Evolutionary conservation across 371 early-diverging fungal genomes (phyloP), one percentile per base, ranked within the genome.

Genomic region (Umbelopsis sp.): DNA sequence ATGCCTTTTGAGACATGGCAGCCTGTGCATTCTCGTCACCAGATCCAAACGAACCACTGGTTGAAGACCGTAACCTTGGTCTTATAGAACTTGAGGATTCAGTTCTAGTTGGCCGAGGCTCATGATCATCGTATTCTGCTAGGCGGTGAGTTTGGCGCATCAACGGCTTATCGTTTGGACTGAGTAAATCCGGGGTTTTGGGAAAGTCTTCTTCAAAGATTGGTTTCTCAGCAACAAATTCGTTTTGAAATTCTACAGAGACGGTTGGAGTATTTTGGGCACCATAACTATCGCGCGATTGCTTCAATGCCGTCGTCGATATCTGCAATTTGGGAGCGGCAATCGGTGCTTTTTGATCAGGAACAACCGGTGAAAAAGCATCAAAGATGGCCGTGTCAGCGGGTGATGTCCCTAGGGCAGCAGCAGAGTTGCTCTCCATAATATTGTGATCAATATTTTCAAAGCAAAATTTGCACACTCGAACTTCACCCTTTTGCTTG

Each of bases 381-480:
- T 62, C 25, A 38, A 53, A 44, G 44, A 62, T 53, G 35, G 67
- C 38, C 32, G 53, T 11, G 8, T 57, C 57, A 16, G 29, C 57
- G 1, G 35, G 35, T 29, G 29, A 18, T 29, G 57, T 25, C 16
- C 35, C 57, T 2, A 57, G 12, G 3, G 35, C 22, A 16, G 29
- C n/a, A 35, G 35, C 37, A 35, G 57, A 57, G 18, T 57, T 29
- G 35, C 29, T 57, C 7, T 57, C 57, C 18, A 57, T 29, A 35
- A 35, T 57, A 9, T 57, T 29, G 12, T 29, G 18, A 37, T 57
- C 57, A 35, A 57, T 18, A 18, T 57, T 57, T n/a, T 75, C 45
- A 81, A 73, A 81, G 74, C 95, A 95, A 72, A 90, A 93, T 65
- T 92, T 85, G 75, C 95, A 95, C 0, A 93, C 91, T 14, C 95